These are phyloP conservation scores for Talaromyces sp. DNA, from an alignment of 2,329 filamentous ascomycete species.

Conservation along the genomic window DNA sequence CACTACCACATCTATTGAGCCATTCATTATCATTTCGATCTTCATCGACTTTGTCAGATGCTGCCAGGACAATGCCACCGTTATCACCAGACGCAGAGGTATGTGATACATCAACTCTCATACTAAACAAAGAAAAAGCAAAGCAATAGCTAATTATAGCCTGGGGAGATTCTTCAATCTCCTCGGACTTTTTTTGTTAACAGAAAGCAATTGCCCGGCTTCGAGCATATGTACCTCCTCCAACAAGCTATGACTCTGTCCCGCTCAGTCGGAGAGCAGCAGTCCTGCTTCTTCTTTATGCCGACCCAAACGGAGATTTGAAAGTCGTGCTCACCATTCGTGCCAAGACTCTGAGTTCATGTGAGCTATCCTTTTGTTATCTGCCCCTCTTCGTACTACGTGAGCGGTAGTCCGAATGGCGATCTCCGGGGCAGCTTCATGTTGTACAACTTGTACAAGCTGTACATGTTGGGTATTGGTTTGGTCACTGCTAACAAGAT, in stretches of 20 bases:
- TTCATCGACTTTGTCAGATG: not conserved
- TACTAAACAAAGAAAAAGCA: not conserved
- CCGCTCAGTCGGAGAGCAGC: conserved; percentile 68
- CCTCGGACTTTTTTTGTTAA: not conserved
- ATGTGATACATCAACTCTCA: conserved; percentile 3
- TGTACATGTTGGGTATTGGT: not conserved
- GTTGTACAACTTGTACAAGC: not conserved
- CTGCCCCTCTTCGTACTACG: not conserved
- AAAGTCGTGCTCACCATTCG: conserved; percentile 61
- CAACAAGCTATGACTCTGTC: conserved; percentile 53
- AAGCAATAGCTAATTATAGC: not conserved
- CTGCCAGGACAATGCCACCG: conserved; percentile 1
- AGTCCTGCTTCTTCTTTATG: conserved; percentile 82
- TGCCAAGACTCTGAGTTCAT: conserved; percentile 54
- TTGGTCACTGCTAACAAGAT: not conserved
- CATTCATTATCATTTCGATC: not conserved
- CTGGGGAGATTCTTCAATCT: not conserved
- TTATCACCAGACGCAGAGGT: conserved; percentile 15
- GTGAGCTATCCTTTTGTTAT: conserved; percentile 25
- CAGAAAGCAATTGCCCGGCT: conserved; percentile 53
- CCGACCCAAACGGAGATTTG: conserved; percentile 74
- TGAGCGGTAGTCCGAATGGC: not conserved
- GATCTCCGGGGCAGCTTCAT: not conserved
- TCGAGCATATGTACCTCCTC: conserved; percentile 51
- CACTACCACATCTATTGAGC: too few species aligned